phyloP scores from a whole-genome alignment of 805 yeast species.

The Hanseniaspora mollemarum region DNA sequence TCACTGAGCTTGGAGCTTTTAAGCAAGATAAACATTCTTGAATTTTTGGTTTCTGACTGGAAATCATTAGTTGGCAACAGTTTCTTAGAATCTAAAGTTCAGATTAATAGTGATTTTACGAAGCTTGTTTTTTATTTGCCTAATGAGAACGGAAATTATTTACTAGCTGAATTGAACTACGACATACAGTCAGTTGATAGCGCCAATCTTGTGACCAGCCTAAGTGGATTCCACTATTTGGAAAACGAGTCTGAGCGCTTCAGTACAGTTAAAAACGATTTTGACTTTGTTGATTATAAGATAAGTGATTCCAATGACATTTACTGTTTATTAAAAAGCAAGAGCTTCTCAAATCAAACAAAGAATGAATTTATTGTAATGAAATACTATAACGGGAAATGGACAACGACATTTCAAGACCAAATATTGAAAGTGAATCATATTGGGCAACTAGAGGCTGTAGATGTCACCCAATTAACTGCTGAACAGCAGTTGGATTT shows the following conservation, averaged over 20 bases:
- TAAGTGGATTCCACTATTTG: background rate
- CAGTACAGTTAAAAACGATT: background rate
- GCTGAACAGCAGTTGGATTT: background rate
- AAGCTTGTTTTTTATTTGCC: background rate
- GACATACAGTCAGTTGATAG: slow-evolving; percentile 7
- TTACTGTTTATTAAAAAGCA: background rate
- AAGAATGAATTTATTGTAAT: background rate
- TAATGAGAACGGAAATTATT: background rate
- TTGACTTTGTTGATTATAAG: background rate
- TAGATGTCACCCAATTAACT: background rate
- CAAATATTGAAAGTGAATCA: background rate
- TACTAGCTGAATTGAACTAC: background rate
- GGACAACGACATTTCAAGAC: background rate
- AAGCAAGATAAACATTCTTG: background rate
- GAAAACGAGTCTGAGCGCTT: background rate
- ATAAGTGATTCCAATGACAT: background rate
- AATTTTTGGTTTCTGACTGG: background rate
- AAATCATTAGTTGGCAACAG: background rate
- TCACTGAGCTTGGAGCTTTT: background rate
- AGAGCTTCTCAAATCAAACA: background rate
- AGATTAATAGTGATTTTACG: background rate
- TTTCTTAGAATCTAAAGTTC: background rate
- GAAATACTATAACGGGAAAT: slow-evolving; percentile 1
- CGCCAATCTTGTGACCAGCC: background rate
- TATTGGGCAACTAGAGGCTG: background rate